Conservation (phyloP, 2,329 filamentous ascomycete genomes). For the Sporothrix variecibatus region DNA sequence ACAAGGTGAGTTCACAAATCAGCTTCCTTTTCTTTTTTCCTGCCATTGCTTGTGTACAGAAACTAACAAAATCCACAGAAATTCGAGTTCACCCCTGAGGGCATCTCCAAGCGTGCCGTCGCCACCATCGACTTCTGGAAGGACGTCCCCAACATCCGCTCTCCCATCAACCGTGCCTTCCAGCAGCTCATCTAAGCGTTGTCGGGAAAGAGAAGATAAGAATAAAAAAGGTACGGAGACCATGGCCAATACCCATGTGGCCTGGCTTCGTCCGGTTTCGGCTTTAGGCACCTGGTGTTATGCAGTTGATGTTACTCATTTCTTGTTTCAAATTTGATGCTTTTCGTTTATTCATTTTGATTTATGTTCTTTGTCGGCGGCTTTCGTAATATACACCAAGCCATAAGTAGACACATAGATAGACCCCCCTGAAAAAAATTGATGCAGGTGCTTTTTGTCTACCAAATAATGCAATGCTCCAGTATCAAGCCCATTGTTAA, state of each 20-base stretch:
- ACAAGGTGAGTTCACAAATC: constrained; percentile 53
- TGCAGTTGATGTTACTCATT: constrained; percentile 25
- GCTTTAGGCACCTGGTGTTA: constrained; percentile 13
- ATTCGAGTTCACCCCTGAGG: constrained; percentile 99
- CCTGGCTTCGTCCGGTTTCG: constrained; percentile 8
- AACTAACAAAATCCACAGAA: constrained; percentile 54
- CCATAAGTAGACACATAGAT: constrained; percentile 19
- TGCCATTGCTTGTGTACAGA: constrained; percentile 39
- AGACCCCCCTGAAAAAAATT: not conserved
- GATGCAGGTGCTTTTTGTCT: constrained; percentile 19
- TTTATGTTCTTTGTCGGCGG: not conserved
- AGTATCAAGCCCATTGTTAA: too few species aligned
- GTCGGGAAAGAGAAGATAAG: not conserved
- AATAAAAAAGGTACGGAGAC: not conserved
- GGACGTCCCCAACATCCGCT: constrained; percentile 84
- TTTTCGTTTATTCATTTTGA: constrained; percentile 17
- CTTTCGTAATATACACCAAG: constrained; percentile 21
- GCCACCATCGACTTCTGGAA: constrained; percentile 98
- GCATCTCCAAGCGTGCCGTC: constrained; percentile 89
- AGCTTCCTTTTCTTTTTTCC: not conserved
- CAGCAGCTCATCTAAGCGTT: constrained; percentile 82
- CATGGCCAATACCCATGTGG: not conserved
- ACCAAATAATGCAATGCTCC: not conserved
- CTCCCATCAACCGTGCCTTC: constrained; percentile 96
- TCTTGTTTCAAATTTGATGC: constrained; percentile 3